Evolutionary conservation across 768 basidiomycete species (phyloP).

Genomic region (Gymnopilus dilepis): DNA sequence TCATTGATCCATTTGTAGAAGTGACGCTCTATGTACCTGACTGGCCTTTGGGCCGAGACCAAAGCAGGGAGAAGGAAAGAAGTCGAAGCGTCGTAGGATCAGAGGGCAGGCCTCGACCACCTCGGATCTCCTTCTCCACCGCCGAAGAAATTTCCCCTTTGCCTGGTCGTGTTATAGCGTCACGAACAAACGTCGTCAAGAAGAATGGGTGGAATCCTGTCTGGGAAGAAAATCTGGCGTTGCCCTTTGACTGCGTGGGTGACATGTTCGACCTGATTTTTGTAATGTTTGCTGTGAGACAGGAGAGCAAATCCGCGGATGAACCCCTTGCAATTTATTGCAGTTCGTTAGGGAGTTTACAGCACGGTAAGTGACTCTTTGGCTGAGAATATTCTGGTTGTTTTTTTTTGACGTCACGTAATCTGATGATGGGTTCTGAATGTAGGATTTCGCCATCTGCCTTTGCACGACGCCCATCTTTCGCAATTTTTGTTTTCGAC

Average conservation of each 20-base stretch:
- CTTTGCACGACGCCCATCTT: constrained; percentile 86
- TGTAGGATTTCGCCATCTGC: constrained; percentile 87
- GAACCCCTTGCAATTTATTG: constrained; percentile 79
- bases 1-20: constrained; percentile 79
- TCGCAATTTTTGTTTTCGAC: constrained; percentile 93
- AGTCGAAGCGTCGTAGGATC: neutral
- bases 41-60: constrained; percentile 50
- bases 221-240: constrained; percentile 73
- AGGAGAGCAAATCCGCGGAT: constrained; percentile 52
- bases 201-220: constrained; percentile 94
- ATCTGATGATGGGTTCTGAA: neutral
- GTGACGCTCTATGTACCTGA: constrained; percentile 79
- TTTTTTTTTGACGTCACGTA: neutral
- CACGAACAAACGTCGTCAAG: constrained; percentile 67
- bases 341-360: constrained; percentile 69
- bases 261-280: constrained; percentile 85
- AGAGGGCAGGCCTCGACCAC: neutral
- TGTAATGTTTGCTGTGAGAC: constrained; percentile 76
- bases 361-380: constrained; percentile 56
- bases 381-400: neutral
- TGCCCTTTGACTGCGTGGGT: constrained; percentile 78
- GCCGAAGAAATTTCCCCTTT: constrained; percentile 25
- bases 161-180: constrained; percentile 45
- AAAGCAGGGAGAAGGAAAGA: neutral
- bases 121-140: constrained; percentile 10